Evolutionary conservation across 495 filamentous ascomycete species (phyloP).

Genomic region (Penicillium simplicissimum): DNA sequence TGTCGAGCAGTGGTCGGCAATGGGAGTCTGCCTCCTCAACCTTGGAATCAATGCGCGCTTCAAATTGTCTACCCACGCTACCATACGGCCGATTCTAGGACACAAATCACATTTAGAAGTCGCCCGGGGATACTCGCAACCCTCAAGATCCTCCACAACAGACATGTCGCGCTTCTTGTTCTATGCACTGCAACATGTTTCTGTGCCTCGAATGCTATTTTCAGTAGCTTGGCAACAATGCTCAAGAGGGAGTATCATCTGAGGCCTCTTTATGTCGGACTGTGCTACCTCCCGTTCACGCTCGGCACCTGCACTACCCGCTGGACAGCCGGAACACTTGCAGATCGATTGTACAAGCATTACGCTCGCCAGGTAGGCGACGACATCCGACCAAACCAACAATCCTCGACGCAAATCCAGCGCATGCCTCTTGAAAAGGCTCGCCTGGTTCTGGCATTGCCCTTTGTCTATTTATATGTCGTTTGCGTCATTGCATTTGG

Average conservation of each 20-base stretch:
- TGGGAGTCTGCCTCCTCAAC: slow-evolving; percentile 37
- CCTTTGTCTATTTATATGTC: too few species aligned
- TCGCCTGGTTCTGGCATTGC: too few species aligned
- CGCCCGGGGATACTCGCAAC: not conserved
- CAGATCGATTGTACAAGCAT: too few species aligned
- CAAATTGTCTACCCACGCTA: not conserved
- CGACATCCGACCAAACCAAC: too few species aligned
- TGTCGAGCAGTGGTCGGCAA: slow-evolving; percentile 43
- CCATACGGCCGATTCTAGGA: not conserved
- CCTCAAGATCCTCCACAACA: slow-evolving; percentile 4
- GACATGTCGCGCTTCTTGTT: slow-evolving; percentile 3
- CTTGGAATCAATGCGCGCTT: slow-evolving; percentile 27
- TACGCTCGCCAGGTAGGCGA: too few species aligned
- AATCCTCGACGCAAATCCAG: too few species aligned
- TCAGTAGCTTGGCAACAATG: not conserved
- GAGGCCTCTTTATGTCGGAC: slow-evolving; percentile 1
- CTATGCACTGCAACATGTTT: not conserved
- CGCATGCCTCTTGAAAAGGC: too few species aligned
- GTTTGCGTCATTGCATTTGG: too few species aligned
- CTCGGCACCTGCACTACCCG: not conserved
- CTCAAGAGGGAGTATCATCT: slow-evolving; percentile 7
- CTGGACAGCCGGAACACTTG: slow-evolving; percentile 6
- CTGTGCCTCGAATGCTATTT: slow-evolving; percentile 1
- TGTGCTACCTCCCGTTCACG: slow-evolving; percentile 9
- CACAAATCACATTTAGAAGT: not conserved